Evolutionary conservation across 1,139 yeast genomes (phyloP), one percentile per base, ranked within the genome.

Genomic region (Eremothecium coryli): DNA sequence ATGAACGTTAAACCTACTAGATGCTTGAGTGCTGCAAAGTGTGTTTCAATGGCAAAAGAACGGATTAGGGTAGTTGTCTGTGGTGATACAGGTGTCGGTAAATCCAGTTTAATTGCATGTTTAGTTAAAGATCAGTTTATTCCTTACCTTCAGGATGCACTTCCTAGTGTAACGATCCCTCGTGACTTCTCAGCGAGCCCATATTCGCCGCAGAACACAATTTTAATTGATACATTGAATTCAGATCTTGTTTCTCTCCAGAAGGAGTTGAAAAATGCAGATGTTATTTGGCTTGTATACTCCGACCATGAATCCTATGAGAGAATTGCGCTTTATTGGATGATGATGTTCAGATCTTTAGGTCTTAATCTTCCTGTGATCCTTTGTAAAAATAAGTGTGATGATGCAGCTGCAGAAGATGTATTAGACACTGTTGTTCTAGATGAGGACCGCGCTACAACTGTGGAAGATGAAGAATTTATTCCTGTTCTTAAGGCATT

Each of bases 31-130:
- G 6, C 18, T 23, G 2, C 11, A 23, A 13, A n/a, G n/a, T 18
- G 5, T 13, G 12, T 12, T 11, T 25, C 9, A 16, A 61, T 66
- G 71, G 54, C 68, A 6, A 65, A 66, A 50, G 74, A 71, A 32
- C 68, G 75, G 2, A 68, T 82, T 25, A 55, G 93, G 39, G 78
- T 90, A 1, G 95, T 85, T 2, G 80, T 90, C 0, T 86, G 96
- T 57, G 98, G 98, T n/a, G 98, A 90, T 58, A 95, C 85, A 43
- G 82, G 75, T 45, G 95, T 84, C 9, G 95, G 95, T 1, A 84
- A 84, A 54, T 77, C 69, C 3, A 67, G 88, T 18, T 61, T 90
- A 28, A 74, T 90, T 23, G 77, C 93, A 0, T 69, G 93, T 0
- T 64, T 90, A 17, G 77, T 85, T 25, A 88, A 85, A 56, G 95